A percentile compares a stretch with the other conserved stretches of the same genome.
These are phyloP conservation scores for Acer yangbiense DNA, from an alignment of 345 rosid genomes.

Conservation along the genomic window DNA sequence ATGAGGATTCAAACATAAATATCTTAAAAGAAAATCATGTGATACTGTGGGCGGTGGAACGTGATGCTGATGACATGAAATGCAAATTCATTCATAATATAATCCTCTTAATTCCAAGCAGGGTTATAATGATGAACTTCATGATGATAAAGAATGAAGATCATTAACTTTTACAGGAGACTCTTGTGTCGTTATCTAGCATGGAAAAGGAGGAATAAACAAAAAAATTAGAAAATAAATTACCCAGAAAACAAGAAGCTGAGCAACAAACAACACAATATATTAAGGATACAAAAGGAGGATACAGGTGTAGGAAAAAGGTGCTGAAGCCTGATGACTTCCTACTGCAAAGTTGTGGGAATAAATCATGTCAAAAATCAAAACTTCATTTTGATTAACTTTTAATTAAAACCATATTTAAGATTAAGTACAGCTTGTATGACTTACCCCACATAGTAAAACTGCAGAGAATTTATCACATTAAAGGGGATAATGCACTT, in stretches of 20 bases:
- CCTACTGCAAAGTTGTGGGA: conserved; percentile 63
- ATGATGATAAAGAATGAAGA: not conserved
- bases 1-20: not conserved
- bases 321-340: conserved; percentile 63
- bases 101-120: not conserved
- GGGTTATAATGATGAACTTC: not conserved
- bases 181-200: not conserved
- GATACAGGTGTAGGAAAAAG: conserved; percentile 70
- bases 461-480: not conserved
- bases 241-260: not conserved
- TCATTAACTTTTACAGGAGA: not conserved
- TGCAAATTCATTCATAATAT: not conserved
- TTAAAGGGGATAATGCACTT: conserved; percentile 8
- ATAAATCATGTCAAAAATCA: conserved; percentile 32
- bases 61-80: not conserved
- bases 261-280: conserved; percentile 8
- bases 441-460: conserved; percentile 32
- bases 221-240: not conserved
- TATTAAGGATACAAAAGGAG: conserved; percentile 79
- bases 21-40: not conserved
- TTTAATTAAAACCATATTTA: conserved; percentile 19
- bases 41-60: not conserved
- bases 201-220: not conserved
- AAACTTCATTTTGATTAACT: conserved; percentile 18
- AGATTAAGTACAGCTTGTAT: conserved; percentile 6